Conservation (phyloP, 1,284 basidiomycete genomes). For the Sphagnurus paluster region DNA sequence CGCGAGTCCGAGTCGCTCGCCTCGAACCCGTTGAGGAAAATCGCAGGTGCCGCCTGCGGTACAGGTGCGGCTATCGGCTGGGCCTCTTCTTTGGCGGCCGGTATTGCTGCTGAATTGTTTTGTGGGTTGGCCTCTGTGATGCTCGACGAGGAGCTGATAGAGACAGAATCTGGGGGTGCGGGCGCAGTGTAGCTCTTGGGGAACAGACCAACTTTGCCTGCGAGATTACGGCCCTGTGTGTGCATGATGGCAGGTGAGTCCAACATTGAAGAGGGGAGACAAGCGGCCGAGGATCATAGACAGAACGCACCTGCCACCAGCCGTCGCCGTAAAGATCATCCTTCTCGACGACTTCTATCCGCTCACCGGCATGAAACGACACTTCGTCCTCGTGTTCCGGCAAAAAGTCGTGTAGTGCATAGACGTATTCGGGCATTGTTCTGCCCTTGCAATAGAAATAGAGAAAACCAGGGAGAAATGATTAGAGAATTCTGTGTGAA, state of each 20-base stretch:
- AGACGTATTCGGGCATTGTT: constrained; percentile 58
- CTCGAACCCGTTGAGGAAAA: constrained; percentile 35
- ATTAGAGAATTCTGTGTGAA: too few relatives aligned
- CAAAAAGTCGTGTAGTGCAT: constrained; percentile 82
- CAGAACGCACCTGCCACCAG: constrained; percentile 92
- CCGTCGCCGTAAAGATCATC: constrained; percentile 95
- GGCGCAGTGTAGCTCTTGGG: constrained; percentile 88
- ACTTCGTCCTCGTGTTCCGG: constrained; percentile 97
- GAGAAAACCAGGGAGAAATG: not conserved
- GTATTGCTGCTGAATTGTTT: constrained; percentile 33
- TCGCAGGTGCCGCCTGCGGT: constrained; percentile 30
- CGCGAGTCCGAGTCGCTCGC: constrained; percentile 10
- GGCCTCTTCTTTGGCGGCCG: constrained; percentile 18
- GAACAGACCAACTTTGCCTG: constrained; percentile 87
- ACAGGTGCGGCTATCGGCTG: constrained; percentile 30
- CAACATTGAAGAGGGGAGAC: not conserved
- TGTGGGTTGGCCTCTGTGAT: constrained; percentile 23
- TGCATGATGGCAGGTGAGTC: not conserved
- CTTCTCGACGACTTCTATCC: constrained; percentile 88
- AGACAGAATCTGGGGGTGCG: constrained; percentile 40
- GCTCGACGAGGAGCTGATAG: constrained; percentile 21
- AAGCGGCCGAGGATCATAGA: constrained; percentile 1
- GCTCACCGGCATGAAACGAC: constrained; percentile 82
- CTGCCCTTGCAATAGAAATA: constrained; percentile 4
- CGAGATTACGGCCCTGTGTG: constrained; percentile 78